Conservation (phyloP, 2,329 filamentous ascomycete species). For the Fusarium concolor region DNA sequence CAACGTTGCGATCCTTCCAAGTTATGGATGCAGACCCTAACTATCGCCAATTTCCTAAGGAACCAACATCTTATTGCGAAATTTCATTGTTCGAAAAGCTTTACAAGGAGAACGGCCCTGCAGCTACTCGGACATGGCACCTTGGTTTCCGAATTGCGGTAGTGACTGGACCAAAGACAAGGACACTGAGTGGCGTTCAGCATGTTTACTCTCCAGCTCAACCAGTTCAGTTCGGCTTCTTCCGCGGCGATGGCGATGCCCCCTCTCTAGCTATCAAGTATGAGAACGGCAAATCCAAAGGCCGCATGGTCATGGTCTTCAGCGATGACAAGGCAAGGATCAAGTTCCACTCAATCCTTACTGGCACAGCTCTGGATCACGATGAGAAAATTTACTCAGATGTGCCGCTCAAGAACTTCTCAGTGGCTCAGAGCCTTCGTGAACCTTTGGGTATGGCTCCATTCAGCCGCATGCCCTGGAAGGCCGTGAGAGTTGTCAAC, state of each 20-base stretch:
- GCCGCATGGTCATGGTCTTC: slow-evolving; percentile 83
- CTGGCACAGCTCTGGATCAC: slow-evolving; percentile 74
- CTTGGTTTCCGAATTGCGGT: slow-evolving; percentile 83
- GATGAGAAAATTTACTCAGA: slow-evolving; percentile 79
- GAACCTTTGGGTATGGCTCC: slow-evolving; percentile 62
- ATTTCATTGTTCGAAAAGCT: slow-evolving; percentile 80
- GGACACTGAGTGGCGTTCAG: slow-evolving; percentile 80
- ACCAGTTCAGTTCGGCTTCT: slow-evolving; percentile 82
- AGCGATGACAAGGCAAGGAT: slow-evolving; percentile 76
- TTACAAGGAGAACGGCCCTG: slow-evolving; percentile 75
- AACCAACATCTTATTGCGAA: slow-evolving; percentile 77
- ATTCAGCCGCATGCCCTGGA: slow-evolving; percentile 70
- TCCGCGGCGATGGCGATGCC: slow-evolving; percentile 76
- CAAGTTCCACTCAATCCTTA: slow-evolving; percentile 77
- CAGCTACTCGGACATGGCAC: slow-evolving; percentile 78
- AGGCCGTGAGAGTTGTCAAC: slow-evolving; percentile 78
- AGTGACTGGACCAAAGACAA: slow-evolving; percentile 80
- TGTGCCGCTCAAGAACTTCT: slow-evolving; percentile 72
- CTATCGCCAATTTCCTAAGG: slow-evolving; percentile 78
- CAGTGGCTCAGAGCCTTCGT: slow-evolving; percentile 66
- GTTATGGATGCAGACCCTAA: slow-evolving; percentile 81
- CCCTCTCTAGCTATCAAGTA: slow-evolving; percentile 79
- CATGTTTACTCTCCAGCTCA: slow-evolving; percentile 73
- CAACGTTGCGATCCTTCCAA: slow-evolving; percentile 78
- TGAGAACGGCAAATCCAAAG: slow-evolving; percentile 72